Evolutionary conservation across 495 filamentous ascomycete genomes (phyloP), one percentile per base, ranked within the genome.

Genomic region (Annulohypoxylon moriforme): DNA sequence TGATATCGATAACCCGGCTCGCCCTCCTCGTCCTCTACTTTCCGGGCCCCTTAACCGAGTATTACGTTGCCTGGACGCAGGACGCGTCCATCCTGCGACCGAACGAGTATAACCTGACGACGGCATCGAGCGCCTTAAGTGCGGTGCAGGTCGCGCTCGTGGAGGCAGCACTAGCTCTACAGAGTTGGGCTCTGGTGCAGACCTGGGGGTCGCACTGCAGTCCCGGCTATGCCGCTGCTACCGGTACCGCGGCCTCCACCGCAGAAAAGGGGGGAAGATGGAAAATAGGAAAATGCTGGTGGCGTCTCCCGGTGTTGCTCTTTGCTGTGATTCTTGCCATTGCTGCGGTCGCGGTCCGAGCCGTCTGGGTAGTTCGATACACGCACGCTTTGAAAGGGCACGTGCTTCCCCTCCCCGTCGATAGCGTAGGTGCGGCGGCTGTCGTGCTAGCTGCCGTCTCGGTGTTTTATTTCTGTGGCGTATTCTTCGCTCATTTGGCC

Each of bases 381-480:
- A 64, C 60, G 27, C 34, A 60, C 10, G 59, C 46, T 1, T 18
- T 72, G 8, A 29, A 27, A 6, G 69, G 69, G 2, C 64, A 68
- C 22, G 64, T 65, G 2, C 42, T 72, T 4, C 69, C 69, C 0
- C 53, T 68, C 0, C 69, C 69, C 2, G 64, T 68, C 4, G 64
- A 72, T 47, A 31, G 18, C 31, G 49, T 47, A 9, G 69, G 70
- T 4, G 27, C 50, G 25, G 60, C 65, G 5, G 42, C 70, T 1
- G 55, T 57, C 1, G 52, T 65, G 13, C 36, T 64, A 1, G 61
- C 64, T 27, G 70, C 70, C 4, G 49, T 42, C 7, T 60, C 52
- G 16, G 60, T 73, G 0, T 73, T 73, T n/a, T 69, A 73, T 22
- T 73, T 73, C 65, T 73, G 70, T 59, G 64, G 70, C 36, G 11